Evolutionary conservation across 2,329 filamentous ascomycete species (phyloP), one percentile per base, ranked within the genome.

Genomic region (Fusarium oligoseptatum): DNA sequence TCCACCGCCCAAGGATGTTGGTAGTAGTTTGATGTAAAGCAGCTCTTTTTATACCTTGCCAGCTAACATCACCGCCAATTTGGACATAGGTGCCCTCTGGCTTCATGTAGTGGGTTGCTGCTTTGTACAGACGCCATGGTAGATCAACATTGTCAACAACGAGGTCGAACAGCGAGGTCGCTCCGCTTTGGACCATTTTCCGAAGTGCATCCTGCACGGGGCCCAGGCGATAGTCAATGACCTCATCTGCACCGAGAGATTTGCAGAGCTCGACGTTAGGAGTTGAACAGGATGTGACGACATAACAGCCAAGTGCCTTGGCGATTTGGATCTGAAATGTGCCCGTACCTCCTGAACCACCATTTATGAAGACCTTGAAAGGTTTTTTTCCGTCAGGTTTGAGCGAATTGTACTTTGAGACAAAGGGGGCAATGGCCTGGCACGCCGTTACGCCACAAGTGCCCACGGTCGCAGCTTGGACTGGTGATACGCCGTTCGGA

Each of bases 251-350:
- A 1, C 56, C 56, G 15, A 58, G 56, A 14, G 34, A 39, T n/a
- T 14, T 41, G 36, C 56, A 58, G 8, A 58, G 34, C 1, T 58
- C 15, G 6, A 58, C 9, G 15, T 58, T 58, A 11, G 9, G 20
- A 2, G 36, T 58, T 39, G 56, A 58, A 14, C 56, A 58, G 22
- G 34, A 39, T 5, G 56, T 58, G 10, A 29, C 22, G 2, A 58
- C 56, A 17, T 41, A 27, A n/a, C 56, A 58, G 3, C 56, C 56
- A 4, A 58, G 22, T 14, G 36, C 56, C 11, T 58, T 58, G 4
- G 56, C 56, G 6, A 39, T 27, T 58, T 58, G 56, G 17, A 58
- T 41, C 36, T 58, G 56, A 27, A 58, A 58, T 24, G 55, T 41
- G 2, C 55, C 55, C 5, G 55, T 58, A 4, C 55, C 55, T 37